phyloP scores from a whole-genome alignment of 768 basidiomycete species.

The Kwoniella botswanensis region DNA sequence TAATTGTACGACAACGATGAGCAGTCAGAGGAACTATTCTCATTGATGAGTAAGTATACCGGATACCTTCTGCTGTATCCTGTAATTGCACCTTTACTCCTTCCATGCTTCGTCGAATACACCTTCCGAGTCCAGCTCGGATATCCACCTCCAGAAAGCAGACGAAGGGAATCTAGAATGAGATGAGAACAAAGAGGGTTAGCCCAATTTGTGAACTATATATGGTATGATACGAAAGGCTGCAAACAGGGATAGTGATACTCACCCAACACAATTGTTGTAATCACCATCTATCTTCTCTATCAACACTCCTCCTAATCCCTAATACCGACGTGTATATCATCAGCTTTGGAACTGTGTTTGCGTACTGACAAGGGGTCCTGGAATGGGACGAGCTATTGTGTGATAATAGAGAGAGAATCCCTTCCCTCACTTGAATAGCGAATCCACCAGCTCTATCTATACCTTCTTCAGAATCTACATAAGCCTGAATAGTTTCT shows the following conservation, averaged over 20 bases:
- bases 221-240: no score
- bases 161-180: constrained; percentile 75
- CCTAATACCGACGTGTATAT: constrained; percentile 50
- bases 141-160: constrained; percentile 58
- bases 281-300: constrained; percentile 88
- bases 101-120: constrained; percentile 52
- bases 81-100: neutral
- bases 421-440: constrained; percentile 71
- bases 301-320: constrained; percentile 78
- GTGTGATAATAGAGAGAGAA: constrained; percentile 45
- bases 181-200: neutral
- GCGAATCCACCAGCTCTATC: constrained; percentile 94
- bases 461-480: constrained; percentile 79
- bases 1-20: no score
- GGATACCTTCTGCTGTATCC: no score
- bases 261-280: constrained; percentile 75
- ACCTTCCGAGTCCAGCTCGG: constrained; percentile 49
- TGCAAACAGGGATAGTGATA: neutral
- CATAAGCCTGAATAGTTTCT: constrained; percentile 73
- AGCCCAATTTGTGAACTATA: neutral
- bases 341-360: no score
- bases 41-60: no score
- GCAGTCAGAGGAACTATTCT: no score
- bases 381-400: no score
- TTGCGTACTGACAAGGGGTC: neutral